A percentile compares a stretch with the other conserved stretches of the same genome.
phyloP scores from a whole-genome alignment of 257 asterid genomes.

The Catharanthus roseus region DNA sequence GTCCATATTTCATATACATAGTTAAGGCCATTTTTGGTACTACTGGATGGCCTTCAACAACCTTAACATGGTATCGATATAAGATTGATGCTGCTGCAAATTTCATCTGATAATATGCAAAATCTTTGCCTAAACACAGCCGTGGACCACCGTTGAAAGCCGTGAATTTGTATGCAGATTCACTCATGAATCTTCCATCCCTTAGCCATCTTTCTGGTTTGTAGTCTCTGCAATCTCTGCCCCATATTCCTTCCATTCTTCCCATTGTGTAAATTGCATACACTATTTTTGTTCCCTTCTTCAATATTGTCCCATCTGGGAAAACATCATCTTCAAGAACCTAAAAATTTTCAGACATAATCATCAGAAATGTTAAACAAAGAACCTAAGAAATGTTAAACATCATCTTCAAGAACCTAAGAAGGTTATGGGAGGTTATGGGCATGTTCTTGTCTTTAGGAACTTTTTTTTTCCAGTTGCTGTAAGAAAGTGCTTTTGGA shows the following conservation, averaged over 20 bases:
- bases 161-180: constrained; percentile 86
- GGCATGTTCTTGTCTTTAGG: no score
- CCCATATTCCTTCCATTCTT: constrained; percentile 87
- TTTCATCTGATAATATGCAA: constrained; percentile 93
- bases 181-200: constrained; percentile 75
- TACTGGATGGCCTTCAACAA: constrained; percentile 53
- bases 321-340: constrained; percentile 74
- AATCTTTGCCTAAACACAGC: constrained; percentile 88
- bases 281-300: constrained; percentile 85
- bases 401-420: no score
- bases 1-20: constrained; percentile 85
- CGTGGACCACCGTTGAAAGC: constrained; percentile 98
- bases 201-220: constrained; percentile 89
- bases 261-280: constrained; percentile 95
- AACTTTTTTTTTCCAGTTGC: no score
- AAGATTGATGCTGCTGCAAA: constrained; percentile 80
- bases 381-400: no score
- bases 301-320: constrained; percentile 80
- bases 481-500: not conserved
- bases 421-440: no score
- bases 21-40: constrained; percentile 82
- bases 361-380: not conserved
- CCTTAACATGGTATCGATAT: constrained; percentile 47
- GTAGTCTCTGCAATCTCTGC: constrained; percentile 71
- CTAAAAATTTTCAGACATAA: constrained; percentile 22